phyloP scores from a whole-genome alignment of 2,329 filamentous ascomycete species.

The Alternaria gansuensis region DNA sequence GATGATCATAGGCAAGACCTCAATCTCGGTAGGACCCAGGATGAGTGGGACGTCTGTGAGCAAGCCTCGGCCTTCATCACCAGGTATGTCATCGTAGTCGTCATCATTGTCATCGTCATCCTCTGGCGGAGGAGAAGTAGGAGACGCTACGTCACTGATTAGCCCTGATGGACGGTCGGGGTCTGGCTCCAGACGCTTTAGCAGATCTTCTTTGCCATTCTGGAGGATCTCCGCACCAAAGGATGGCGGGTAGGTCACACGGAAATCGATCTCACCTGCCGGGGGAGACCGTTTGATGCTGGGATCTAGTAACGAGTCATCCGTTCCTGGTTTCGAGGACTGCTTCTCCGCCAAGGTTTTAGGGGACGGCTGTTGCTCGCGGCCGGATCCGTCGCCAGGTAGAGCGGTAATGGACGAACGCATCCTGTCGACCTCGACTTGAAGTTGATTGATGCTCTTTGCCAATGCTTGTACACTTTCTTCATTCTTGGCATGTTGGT shows the following conservation, averaged over 20 bases:
- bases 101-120: conserved; percentile 74
- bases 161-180: conserved; percentile 53
- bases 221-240: conserved; percentile 60
- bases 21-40: conserved; percentile 91
- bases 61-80: conserved; percentile 79
- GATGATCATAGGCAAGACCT: conserved; percentile 95
- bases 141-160: conserved; percentile 52
- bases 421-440: conserved; percentile 53
- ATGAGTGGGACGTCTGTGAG: conserved; percentile 95
- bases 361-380: conserved; percentile 22
- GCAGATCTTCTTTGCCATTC: conserved; percentile 60
- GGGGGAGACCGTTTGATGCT: conserved; percentile 51
- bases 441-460: conserved; percentile 53
- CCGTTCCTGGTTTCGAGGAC: conserved; percentile 31
- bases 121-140: conserved; percentile 56
- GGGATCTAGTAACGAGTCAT: conserved; percentile 48
- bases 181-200: conserved; percentile 60
- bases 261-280: conserved; percentile 58
- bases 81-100: conserved; percentile 75
- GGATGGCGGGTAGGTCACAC: conserved; percentile 60
- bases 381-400: conserved; percentile 30
- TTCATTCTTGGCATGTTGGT: conserved; percentile 51
- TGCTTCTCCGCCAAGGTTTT: conserved; percentile 31
- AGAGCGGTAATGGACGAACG: conserved; percentile 44
- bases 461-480: conserved; percentile 53